A percentile compares a stretch with the other conserved stretches of the same genome.
Evolutionary conservation across 2,329 filamentous ascomycete species (phyloP).

Genomic region (Alternaria infectoria): DNA sequence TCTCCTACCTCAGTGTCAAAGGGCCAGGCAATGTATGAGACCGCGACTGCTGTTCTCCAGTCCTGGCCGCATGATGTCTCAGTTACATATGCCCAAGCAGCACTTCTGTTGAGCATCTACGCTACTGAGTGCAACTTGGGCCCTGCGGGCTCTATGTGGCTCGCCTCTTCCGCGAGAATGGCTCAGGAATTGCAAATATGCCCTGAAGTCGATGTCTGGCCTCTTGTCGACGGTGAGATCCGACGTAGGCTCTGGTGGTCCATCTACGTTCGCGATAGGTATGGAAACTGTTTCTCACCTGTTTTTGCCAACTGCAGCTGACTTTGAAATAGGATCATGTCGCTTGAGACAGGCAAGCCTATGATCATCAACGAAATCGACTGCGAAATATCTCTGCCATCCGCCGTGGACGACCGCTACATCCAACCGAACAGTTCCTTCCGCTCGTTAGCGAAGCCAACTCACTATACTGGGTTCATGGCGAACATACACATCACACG

Average conservation of each 20-base stretch:
- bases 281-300: constrained; percentile 24
- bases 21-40: constrained; percentile 72
- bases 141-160: constrained; percentile 84
- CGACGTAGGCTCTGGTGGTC: constrained; percentile 91
- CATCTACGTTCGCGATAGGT: constrained; percentile 88
- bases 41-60: constrained; percentile 72
- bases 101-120: constrained; percentile 77
- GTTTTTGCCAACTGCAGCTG: constrained; percentile 17
- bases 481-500: constrained; percentile 83
- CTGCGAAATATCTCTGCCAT: constrained; percentile 82
- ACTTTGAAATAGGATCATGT: constrained; percentile 64
- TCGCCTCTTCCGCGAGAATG: constrained; percentile 78
- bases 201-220: constrained; percentile 73
- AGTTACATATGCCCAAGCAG: constrained; percentile 75
- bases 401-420: constrained; percentile 79
- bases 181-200: constrained; percentile 86
- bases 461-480: constrained; percentile 71
- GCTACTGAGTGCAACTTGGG: constrained; percentile 86
- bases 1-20: constrained; percentile 61
- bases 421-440: constrained; percentile 62
- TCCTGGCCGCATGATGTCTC: constrained; percentile 81
- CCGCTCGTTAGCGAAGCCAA: constrained; percentile 44
- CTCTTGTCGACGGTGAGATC: constrained; percentile 82
- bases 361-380: constrained; percentile 85
- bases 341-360: constrained; percentile 80